These are phyloP conservation scores for Xylaria sp. DNA, from an alignment of 2,329 filamentous ascomycete species.

Conservation along the genomic window DNA sequence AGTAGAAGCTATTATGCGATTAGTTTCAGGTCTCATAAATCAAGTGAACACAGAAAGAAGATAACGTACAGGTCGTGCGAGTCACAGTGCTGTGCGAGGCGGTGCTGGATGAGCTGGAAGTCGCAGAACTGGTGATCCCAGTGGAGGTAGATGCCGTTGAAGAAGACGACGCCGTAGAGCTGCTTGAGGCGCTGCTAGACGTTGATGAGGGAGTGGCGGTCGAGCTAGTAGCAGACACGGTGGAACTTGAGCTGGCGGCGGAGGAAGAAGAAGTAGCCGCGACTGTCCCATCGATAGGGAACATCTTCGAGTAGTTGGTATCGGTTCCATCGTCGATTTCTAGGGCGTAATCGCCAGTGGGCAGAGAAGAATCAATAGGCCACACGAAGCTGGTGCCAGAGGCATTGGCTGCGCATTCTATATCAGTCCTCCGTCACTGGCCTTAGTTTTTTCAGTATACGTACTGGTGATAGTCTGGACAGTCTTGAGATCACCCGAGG, in stretches of 20 bases:
- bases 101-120: constrained; percentile 15
- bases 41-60: neutral
- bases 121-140: constrained; percentile 22
- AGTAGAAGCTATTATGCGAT: constrained; percentile 35
- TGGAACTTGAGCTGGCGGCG: constrained; percentile 34
- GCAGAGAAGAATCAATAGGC: constrained; percentile 51
- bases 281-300: constrained; percentile 48
- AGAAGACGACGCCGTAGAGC: constrained; percentile 35
- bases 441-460: constrained; percentile 33
- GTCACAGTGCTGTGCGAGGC: constrained; percentile 10
- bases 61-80: constrained; percentile 30
- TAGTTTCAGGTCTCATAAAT: constrained; percentile 16
- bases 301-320: constrained; percentile 58
- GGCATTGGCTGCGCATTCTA: constrained; percentile 48
- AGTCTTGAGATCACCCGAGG: constrained; percentile 49
- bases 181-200: constrained; percentile 33
- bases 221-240: constrained; percentile 37
- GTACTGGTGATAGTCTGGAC: constrained; percentile 53
- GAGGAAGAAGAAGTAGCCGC: constrained; percentile 30
- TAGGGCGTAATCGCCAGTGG: constrained; percentile 57
- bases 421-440: neutral
- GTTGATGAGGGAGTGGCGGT: constrained; percentile 28
- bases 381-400: constrained; percentile 53
- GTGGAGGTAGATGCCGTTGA: constrained; percentile 8
- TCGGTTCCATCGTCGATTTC: constrained; percentile 55